Conservation (phyloP, 495 filamentous ascomycete species). For the Penicillium riverlandense region DNA sequence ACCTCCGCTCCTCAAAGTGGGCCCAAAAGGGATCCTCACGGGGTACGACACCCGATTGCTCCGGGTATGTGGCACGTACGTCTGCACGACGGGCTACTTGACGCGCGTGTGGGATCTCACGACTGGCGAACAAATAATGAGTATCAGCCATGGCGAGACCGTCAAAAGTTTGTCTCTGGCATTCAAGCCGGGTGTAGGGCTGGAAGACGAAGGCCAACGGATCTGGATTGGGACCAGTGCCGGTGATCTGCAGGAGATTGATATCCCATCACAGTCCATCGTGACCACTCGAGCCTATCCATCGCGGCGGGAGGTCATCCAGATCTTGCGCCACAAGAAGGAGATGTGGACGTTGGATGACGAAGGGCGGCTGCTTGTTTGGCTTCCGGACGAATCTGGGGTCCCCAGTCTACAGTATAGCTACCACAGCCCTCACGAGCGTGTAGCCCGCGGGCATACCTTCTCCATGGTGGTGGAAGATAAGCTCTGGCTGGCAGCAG, state of each 20-base stretch:
- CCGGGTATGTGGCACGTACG: conserved; percentile 79
- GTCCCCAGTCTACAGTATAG: conserved; percentile 61
- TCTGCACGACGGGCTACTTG: conserved; percentile 76
- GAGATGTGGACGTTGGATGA: conserved; percentile 96
- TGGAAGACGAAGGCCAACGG: conserved; percentile 71
- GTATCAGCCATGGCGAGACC: conserved; percentile 68
- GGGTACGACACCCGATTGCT: conserved; percentile 77
- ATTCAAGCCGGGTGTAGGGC: conserved; percentile 71
- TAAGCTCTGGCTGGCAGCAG: conserved; percentile 80
- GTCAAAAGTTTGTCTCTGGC: conserved; percentile 70
- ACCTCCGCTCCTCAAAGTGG: conserved; percentile 64
- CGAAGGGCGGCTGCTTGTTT: conserved; percentile 78
- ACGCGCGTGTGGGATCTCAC: conserved; percentile 82
- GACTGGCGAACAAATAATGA: conserved; percentile 75
- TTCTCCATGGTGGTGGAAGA: conserved; percentile 78
- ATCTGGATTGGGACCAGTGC: conserved; percentile 88
- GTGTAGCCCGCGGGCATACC: conserved; percentile 73
- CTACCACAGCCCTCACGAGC: conserved; percentile 54
- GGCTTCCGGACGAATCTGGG: conserved; percentile 72
- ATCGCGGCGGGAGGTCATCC: conserved; percentile 72
- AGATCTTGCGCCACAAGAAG: conserved; percentile 77
- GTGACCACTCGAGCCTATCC: conserved; percentile 64
- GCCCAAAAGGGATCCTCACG: conserved; percentile 67
- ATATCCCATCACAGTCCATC: conserved; percentile 63
- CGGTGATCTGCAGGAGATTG: conserved; percentile 84